A percentile compares a stretch with the other conserved stretches of the same genome.
phyloP scores from a whole-genome alignment of 345 rosid species.

The Brassica incana region DNA sequence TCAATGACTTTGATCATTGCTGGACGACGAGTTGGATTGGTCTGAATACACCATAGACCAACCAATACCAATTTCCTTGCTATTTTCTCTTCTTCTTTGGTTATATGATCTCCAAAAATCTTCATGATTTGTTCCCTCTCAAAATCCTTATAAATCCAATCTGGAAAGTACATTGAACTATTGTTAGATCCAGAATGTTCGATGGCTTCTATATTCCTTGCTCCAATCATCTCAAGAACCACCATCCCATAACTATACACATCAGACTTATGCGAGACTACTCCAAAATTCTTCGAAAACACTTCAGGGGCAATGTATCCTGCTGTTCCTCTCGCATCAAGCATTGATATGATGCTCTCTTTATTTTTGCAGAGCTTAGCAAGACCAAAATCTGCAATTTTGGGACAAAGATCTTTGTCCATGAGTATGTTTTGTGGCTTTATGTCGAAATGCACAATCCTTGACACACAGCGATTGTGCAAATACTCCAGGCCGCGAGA shows the following conservation, averaged over 20 bases:
- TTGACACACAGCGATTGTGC: background rate
- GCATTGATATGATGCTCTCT: background rate
- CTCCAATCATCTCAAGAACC: background rate
- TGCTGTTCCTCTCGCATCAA: background rate
- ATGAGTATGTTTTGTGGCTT: background rate
- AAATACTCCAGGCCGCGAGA: background rate
- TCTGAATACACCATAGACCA: background rate
- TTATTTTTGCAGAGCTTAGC: background rate
- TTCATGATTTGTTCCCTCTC: background rate
- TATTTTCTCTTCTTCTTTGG: background rate
- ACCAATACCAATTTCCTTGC: background rate
- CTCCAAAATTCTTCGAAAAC: background rate
- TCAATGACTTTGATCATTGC: background rate
- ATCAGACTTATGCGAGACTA: background rate
- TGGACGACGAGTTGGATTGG: background rate
- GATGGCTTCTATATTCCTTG: background rate
- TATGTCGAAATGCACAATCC: background rate
- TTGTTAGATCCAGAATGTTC: background rate
- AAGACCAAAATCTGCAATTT: background rate
- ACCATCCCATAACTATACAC: background rate
- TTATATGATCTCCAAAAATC: too few species aligned
- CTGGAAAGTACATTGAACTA: background rate
- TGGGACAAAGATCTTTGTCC: background rate
- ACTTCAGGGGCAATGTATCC: background rate
- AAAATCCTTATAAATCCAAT: background rate